These are phyloP conservation scores for Erodium maritimum DNA, from an alignment of 345 rosid genomes.

Conservation along the genomic window DNA sequence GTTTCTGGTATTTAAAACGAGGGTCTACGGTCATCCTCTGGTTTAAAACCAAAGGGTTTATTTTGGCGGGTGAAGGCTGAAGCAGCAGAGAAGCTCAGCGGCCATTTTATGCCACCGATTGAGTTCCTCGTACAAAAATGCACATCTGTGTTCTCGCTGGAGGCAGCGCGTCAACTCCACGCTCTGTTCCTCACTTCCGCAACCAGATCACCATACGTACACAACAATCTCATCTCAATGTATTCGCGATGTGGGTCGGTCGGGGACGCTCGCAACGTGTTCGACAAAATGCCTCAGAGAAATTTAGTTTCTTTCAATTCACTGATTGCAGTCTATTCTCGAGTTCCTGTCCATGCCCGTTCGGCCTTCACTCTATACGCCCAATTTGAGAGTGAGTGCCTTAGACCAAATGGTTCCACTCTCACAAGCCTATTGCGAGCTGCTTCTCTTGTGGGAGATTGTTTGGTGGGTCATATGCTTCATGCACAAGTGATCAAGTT, in stretches of 20 bases:
- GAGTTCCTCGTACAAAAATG: conserved; percentile 37
- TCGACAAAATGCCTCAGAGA: conserved; percentile 64
- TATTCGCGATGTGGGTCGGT: conserved; percentile 46
- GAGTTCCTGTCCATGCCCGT: conserved; percentile 19
- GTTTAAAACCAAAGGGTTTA: no score
- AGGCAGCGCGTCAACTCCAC: conserved; percentile 53
- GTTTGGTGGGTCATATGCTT: conserved; percentile 33
- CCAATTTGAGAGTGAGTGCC: conserved; percentile 29
- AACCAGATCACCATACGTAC: conserved; percentile 29
- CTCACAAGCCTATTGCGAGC: conserved; percentile 66
- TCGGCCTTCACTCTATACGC: conserved; percentile 22
- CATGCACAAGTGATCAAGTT: conserved; percentile 42
- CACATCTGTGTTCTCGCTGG: conserved; percentile 25
- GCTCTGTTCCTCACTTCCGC: conserved; percentile 40
- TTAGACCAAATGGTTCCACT: conserved; percentile 52
- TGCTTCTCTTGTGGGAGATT: conserved; percentile 35
- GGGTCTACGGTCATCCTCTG: no score
- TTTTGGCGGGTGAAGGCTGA: background rate
- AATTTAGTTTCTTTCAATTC: conserved; percentile 58
- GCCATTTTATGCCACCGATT: conserved; percentile 23
- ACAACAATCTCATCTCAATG: conserved; percentile 60
- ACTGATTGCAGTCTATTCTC: conserved; percentile 56
- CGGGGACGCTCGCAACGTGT: conserved; percentile 30
- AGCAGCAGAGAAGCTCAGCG: background rate
- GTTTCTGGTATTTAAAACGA: background rate